These are phyloP conservation scores for Ophiostoma australiae DNA, from an alignment of 2,329 filamentous ascomycete genomes.

Conservation along the genomic window DNA sequence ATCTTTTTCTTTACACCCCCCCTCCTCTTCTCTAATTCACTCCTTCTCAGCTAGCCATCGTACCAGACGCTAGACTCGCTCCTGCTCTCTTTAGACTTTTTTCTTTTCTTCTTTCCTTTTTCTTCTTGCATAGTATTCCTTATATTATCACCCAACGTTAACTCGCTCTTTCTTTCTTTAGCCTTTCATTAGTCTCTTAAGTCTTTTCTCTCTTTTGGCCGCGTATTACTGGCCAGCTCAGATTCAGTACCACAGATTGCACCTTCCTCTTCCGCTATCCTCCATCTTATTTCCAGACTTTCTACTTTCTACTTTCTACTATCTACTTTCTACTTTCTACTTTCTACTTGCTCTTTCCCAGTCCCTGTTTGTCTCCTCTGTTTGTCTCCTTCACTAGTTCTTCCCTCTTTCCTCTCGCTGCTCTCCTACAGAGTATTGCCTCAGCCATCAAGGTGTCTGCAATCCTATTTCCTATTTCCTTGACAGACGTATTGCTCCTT, in stretches of 20 bases:
- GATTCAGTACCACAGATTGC: neutral
- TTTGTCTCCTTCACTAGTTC: neutral
- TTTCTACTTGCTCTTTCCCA: neutral
- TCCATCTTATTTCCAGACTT: neutral
- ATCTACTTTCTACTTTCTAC: too few relatives aligned
- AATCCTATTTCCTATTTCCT: neutral
- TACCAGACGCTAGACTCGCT: neutral
- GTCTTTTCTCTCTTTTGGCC: too few relatives aligned
- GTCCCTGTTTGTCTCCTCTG: neutral
- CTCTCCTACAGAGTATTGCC: neutral
- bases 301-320: neutral
- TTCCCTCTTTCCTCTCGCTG: neutral
- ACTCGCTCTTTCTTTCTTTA: neutral
- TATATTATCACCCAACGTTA: neutral
- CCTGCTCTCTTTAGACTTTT: neutral
- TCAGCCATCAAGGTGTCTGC: slow-evolving; percentile 1
- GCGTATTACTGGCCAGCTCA: neutral
- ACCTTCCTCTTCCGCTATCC: slow-evolving; percentile 3
- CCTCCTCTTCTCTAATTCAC: neutral
- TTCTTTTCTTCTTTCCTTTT: neutral
- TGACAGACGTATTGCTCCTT: neutral
- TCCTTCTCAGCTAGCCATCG: neutral
- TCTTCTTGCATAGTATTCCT: neutral
- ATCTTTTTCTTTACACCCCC: neutral
- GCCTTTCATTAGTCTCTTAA: too few relatives aligned